Evolutionary conservation across 352 stramenopile genomes (phyloP).

Genomic region (Globisporangium spiculum): DNA sequence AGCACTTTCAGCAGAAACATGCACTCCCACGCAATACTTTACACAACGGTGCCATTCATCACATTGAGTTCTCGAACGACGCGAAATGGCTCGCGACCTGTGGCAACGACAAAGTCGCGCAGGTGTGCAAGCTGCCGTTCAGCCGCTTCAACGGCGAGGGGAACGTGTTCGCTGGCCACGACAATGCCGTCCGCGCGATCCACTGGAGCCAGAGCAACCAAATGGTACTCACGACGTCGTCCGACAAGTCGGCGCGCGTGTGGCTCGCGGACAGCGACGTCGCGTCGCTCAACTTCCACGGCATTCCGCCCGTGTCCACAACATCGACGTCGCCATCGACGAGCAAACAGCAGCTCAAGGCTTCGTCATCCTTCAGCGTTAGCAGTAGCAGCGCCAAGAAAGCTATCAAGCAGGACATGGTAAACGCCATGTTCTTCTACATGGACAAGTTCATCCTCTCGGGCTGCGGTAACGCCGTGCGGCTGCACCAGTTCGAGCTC

Average conservation of each 20-base stretch:
- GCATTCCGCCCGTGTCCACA: conserved; percentile 27
- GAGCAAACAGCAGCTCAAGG: conserved; percentile 10
- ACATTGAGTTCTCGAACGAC: conserved; percentile 76
- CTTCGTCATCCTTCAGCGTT: conserved; percentile 19
- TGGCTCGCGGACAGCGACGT: conserved; percentile 67
- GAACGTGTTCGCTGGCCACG: conserved; percentile 66
- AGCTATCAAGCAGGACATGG: conserved; percentile 44
- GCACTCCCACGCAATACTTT: conserved; percentile 46
- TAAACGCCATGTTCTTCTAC: conserved; percentile 81
- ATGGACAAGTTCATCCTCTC: conserved; percentile 87
- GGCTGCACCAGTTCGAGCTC: conserved; percentile 75
- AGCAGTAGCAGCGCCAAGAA: conserved; percentile 45
- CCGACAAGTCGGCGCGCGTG: conserved; percentile 63
- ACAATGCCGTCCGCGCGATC: conserved; percentile 57
- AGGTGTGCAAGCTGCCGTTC: conserved; percentile 69
- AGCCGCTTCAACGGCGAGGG: conserved; percentile 63
- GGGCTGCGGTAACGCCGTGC: conserved; percentile 55
- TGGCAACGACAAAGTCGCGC: conserved; percentile 57
- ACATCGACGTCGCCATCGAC: conserved; percentile 31
- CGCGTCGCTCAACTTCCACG: conserved; percentile 55
- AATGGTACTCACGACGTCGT: conserved; percentile 64
- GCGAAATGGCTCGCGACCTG: conserved; percentile 70
- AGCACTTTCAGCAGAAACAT: conserved; percentile 58
- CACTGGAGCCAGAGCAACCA: conserved; percentile 78
- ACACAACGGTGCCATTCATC: conserved; percentile 67